Conservation (phyloP, 371 early-diverging fungal species). For the Sporodiniella umbellata region DNA sequence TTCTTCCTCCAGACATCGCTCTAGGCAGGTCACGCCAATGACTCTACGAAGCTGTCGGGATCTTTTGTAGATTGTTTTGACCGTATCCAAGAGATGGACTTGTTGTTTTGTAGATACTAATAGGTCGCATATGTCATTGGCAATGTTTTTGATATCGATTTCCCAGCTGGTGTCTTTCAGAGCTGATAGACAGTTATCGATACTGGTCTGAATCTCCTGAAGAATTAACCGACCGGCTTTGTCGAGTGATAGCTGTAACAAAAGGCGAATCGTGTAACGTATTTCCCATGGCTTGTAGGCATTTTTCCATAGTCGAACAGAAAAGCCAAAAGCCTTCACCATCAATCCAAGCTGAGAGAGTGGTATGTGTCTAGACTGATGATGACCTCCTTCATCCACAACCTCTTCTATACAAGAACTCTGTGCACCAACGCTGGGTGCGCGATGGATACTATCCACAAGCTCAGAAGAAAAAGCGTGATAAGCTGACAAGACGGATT, state of each 20-base stretch:
- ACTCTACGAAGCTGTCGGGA: conserved; percentile 21
- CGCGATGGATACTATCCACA: not conserved
- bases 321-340: conserved; percentile 31
- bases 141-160: conserved; percentile 17
- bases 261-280: conserved; percentile 17
- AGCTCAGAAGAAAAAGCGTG: conserved; percentile 5
- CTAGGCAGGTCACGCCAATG: conserved; percentile 19
- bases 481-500: conserved; percentile 5
- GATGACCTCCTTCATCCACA: not conserved
- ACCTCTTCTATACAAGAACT: not conserved
- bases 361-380: conserved; percentile 16
- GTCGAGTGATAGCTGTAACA: conserved; percentile 33
- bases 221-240: conserved; percentile 17
- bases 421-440: not conserved
- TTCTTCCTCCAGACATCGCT: conserved; percentile 13
- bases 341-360: conserved; percentile 27
- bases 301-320: conserved; percentile 28
- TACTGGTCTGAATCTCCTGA: conserved; percentile 27
- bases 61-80: conserved; percentile 24
- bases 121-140: conserved; percentile 13
- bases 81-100: conserved; percentile 17
- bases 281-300: conserved; percentile 24
- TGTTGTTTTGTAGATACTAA: conserved; percentile 9
- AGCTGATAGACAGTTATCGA: conserved; percentile 26
- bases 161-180: conserved; percentile 14